A percentile compares a stretch with the other conserved stretches of the same genome.
Conservation (phyloP, 208 protist genomes). For the Acanthamoeba healyi region DNA sequence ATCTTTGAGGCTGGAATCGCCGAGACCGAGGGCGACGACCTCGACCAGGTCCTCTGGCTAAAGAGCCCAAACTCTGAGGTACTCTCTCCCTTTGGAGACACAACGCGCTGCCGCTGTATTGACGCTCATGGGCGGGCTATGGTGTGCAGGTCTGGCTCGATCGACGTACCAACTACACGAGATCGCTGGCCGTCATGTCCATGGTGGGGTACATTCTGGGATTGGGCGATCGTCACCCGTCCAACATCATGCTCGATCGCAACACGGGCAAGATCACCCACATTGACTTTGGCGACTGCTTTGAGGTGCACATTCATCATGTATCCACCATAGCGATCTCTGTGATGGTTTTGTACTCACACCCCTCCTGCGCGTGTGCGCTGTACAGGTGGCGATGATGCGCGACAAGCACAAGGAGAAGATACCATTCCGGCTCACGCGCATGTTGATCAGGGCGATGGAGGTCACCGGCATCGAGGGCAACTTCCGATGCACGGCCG, state of each 20-base stretch:
- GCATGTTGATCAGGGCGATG: constrained; percentile 98
- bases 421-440: constrained; percentile 99
- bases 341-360: too few species aligned
- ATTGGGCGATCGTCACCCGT: constrained; percentile 99
- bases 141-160: constrained; percentile 94
- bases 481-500: constrained; percentile 97
- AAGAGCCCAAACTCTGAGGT: constrained; percentile 97
- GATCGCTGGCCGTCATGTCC: constrained; percentile 99
- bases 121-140: too few species aligned
- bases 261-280: constrained; percentile 98
- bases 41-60: constrained; percentile 98
- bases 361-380: not conserved
- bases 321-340: not conserved
- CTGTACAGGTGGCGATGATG: constrained; percentile 96
- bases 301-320: constrained; percentile 92
- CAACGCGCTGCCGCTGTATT: not conserved
- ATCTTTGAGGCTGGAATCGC: constrained; percentile 96
- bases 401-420: constrained; percentile 99
- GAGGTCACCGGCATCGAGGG: constrained; percentile 98
- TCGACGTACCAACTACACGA: constrained; percentile 98
- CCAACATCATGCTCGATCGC: constrained; percentile 99
- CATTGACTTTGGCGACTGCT: constrained; percentile 99
- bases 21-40: constrained; percentile 96
- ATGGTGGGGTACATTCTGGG: constrained; percentile 99
- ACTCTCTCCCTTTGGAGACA: too few species aligned